Base-by-base conservation (phyloP, 2,329 filamentous ascomycete species). In the Fusarium brachygibbosum region DNA sequence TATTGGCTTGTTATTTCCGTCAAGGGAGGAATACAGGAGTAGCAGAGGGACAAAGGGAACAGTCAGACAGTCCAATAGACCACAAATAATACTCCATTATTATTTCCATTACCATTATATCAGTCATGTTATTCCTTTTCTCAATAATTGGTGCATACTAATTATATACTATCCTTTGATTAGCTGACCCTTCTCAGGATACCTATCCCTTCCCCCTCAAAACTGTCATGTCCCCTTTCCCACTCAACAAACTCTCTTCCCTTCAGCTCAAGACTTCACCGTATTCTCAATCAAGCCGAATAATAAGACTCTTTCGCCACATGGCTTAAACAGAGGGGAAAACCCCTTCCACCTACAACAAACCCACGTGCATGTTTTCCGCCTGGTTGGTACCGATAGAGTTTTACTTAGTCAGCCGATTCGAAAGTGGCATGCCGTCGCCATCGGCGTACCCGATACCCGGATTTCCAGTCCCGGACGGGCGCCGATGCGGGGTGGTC, bases 291-390 rank as follows among this genome's bases (percentile, higher is more conserved):
- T 17, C n/a, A 40, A 11, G 11, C 41, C 67, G 12, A 38, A 19
- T 35, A 35, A n/a, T 12, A 19, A 38, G 50, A 44, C 31, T 57
- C 53, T 50, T 52, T 54, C 40, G 61, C 66, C 66, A 70, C 66
- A 61, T 52, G 41, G 40, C 44, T 49, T 32, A n/a, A 31, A 29
- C 19, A 23, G 16, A 23, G 29, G 29, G 23, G 17, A 38, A 49
- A 63, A 45, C 5, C 41, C 21, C 25, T 48, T 56, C 40, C 34
- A 16, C 28, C 7, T 14, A 6, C 7, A n/a, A n/a, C n/a, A n/a
- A n/a, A n/a, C 58, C 60, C 54, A 65, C 67, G 63, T 70, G 67
- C 28, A 14, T 21, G 21, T 8, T 23, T 29, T 17, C 25, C 56
- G 49, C 25, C 17, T 13, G 12, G n/a, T 28, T 9, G 54, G 29